Evolutionary conservation across 106 monocot genomes (phyloP).

Genomic region (Triglochin maritima): DNA sequence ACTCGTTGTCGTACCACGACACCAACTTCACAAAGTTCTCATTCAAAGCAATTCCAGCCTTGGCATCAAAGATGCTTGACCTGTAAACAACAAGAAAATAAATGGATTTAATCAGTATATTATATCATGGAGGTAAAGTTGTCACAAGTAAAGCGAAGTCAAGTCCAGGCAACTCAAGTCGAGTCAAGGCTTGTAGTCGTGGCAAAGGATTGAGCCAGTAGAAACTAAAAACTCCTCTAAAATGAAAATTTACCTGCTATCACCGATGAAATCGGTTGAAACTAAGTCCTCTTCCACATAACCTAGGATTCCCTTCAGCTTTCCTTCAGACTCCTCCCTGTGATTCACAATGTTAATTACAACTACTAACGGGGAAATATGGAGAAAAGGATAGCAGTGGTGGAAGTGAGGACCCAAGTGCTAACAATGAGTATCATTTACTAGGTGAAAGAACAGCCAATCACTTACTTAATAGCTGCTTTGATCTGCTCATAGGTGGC

Average conservation of each 20-base stretch:
- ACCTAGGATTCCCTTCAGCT: slow-evolving; percentile 21
- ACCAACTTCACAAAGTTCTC: slow-evolving; percentile 23
- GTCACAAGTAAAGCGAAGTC: too few species aligned
- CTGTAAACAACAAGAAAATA: background rate
- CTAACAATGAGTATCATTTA: too few species aligned
- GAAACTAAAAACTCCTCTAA: background rate
- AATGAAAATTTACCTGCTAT: slow-evolving; percentile 9
- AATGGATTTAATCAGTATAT: too few species aligned
- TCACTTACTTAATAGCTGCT: slow-evolving; percentile 18
- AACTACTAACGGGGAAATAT: too few species aligned
- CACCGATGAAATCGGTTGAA: slow-evolving; percentile 20
- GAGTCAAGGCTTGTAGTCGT: too few species aligned
- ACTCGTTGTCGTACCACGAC: slow-evolving; percentile 29
- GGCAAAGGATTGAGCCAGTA: too few species aligned
- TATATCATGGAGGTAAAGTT: too few species aligned
- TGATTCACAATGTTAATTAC: background rate
- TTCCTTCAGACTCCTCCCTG: slow-evolving; percentile 21
- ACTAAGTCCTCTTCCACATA: slow-evolving; percentile 21
- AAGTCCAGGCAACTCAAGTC: too few species aligned
- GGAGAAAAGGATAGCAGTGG: too few species aligned
- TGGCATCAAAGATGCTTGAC: slow-evolving; percentile 35
- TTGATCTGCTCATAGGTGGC: slow-evolving; percentile 22
- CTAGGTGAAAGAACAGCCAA: background rate
- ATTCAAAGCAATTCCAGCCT: slow-evolving; percentile 28
- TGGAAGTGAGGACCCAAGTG: background rate